These are phyloP conservation scores for Yamadazyma scolyti DNA, from an alignment of 805 yeast species.

Conservation along the genomic window DNA sequence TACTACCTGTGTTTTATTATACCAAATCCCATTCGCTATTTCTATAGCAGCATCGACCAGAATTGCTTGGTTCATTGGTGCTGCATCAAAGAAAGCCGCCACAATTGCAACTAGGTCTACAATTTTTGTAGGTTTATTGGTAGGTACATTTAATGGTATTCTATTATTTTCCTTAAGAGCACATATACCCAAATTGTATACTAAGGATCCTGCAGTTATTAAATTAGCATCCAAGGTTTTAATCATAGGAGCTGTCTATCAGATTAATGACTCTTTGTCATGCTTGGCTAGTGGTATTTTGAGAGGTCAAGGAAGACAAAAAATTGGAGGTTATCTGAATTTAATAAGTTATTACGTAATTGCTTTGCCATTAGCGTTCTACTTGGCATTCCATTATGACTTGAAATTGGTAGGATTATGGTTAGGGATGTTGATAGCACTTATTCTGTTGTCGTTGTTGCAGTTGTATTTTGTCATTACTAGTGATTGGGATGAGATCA, in stretches of 20 bases:
- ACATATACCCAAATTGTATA: constrained; percentile 38
- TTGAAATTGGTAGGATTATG: constrained; percentile 45
- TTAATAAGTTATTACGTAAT: constrained; percentile 45
- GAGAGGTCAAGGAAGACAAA: constrained; percentile 57
- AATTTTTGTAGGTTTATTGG: constrained; percentile 23
- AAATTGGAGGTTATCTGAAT: constrained; percentile 52
- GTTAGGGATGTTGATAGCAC: constrained; percentile 45
- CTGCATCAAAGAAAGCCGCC: constrained; percentile 44
- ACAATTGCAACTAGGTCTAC: constrained; percentile 34
- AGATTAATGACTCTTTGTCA: constrained; percentile 47
- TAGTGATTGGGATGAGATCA: constrained; percentile 42
- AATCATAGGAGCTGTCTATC: constrained; percentile 48
- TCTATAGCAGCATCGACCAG: constrained; percentile 75
- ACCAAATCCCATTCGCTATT: constrained; percentile 74
- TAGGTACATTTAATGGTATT: constrained; percentile 36
- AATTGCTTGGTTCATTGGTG: constrained; percentile 74
- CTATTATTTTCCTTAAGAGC: constrained; percentile 35
- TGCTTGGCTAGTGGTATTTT: constrained; percentile 52
- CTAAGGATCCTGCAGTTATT: constrained; percentile 35
- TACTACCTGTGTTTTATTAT: constrained; percentile 63
- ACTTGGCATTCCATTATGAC: constrained; percentile 39
- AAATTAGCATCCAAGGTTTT: constrained; percentile 37
- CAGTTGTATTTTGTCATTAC: constrained; percentile 39
- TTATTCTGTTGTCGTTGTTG: constrained; percentile 34
- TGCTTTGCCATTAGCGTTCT: constrained; percentile 47